Percentiles rank a stretch among this genome's conserved stretches.
Evolutionary conservation across 768 basidiomycete genomes (phyloP).

Genomic region (Daedalea quercina): DNA sequence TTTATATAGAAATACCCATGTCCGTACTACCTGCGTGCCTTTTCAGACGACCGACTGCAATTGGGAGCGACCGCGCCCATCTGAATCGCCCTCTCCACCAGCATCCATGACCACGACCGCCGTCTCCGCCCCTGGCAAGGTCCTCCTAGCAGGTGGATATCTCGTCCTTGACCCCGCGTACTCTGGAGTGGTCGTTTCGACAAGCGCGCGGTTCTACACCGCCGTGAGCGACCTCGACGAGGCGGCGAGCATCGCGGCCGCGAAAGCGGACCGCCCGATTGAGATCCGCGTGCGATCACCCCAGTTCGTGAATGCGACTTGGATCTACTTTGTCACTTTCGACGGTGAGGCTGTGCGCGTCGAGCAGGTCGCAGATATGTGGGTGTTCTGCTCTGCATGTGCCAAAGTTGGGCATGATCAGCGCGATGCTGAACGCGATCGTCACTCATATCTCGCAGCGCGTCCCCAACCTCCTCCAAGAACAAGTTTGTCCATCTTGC

Average conservation of each 20-base stretch:
- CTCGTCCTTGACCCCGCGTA: conserved; percentile 88
- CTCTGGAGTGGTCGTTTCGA: conserved; percentile 84
- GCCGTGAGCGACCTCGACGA: conserved; percentile 41
- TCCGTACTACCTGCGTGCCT: not conserved
- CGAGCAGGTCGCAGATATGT: conserved; percentile 22
- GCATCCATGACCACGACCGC: conserved; percentile 39
- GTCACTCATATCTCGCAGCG: not conserved
- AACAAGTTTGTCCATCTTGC: conserved; percentile 95
- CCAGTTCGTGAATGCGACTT: conserved; percentile 79
- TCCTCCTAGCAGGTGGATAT: conserved; percentile 92
- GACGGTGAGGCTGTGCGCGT: conserved; percentile 22
- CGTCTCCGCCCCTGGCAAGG: conserved; percentile 92
- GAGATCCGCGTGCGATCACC: conserved; percentile 78
- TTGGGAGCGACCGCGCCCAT: not conserved
- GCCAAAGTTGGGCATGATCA: not conserved
- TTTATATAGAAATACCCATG: not conserved
- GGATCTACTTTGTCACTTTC: conserved; percentile 58
- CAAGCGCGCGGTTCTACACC: conserved; percentile 92
- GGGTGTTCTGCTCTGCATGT: conserved; percentile 3
- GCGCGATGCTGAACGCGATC: not conserved
- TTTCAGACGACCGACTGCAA: not conserved
- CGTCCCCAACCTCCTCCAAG: conserved; percentile 21
- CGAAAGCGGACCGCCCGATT: conserved; percentile 16
- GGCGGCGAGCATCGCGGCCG: conserved; percentile 7
- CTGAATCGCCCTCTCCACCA: not conserved